These are phyloP conservation scores for Mycothermus thermophilus DNA, from an alignment of 495 filamentous ascomycete species.

Conservation along the genomic window DNA sequence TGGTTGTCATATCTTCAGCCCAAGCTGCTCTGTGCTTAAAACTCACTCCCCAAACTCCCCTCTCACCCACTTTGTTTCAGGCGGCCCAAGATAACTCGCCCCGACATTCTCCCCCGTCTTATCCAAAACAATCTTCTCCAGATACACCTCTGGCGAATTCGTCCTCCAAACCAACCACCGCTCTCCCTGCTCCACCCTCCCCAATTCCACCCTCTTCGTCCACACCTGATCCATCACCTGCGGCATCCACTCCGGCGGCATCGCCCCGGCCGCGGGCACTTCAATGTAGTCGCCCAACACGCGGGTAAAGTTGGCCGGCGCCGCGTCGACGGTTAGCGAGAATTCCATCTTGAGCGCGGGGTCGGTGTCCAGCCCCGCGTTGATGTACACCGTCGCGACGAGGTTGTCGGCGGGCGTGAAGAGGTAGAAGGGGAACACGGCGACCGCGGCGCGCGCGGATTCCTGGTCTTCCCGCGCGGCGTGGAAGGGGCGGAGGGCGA, in stretches of 20 bases:
- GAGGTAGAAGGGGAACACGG: slow-evolving; percentile 43
- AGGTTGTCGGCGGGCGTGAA: slow-evolving; percentile 27
- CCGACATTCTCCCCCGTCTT: slow-evolving; percentile 40
- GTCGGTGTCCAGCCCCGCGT: slow-evolving; percentile 18
- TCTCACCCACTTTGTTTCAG: slow-evolving; percentile 20
- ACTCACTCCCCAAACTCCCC: too few relatives aligned
- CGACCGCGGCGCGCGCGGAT: slow-evolving; percentile 26
- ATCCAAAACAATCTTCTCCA: slow-evolving; percentile 47
- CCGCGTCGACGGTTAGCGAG: slow-evolving; percentile 34
- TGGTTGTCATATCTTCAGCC: too few relatives aligned
- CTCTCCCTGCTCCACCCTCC: slow-evolving; percentile 19
- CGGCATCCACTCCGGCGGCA: slow-evolving; percentile 37
- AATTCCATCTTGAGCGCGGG: slow-evolving; percentile 16
- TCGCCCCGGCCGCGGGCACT: slow-evolving; percentile 23
- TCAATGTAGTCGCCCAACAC: slow-evolving; percentile 34
- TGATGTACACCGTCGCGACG: slow-evolving; percentile 42
- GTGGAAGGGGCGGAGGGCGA: slow-evolving; percentile 36
- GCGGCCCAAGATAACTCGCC: slow-evolving; percentile 45
- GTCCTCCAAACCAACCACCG: slow-evolving; percentile 40
- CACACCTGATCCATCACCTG: slow-evolving; percentile 42
- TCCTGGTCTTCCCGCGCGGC: slow-evolving; percentile 17
- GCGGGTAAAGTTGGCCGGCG: slow-evolving; percentile 28
- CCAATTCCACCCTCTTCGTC: slow-evolving; percentile 35
- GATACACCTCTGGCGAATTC: slow-evolving; percentile 40
- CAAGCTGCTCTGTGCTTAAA: too few relatives aligned